Conservation (phyloP, 768 basidiomycete species). For the Tremella mesenterica region DNA sequence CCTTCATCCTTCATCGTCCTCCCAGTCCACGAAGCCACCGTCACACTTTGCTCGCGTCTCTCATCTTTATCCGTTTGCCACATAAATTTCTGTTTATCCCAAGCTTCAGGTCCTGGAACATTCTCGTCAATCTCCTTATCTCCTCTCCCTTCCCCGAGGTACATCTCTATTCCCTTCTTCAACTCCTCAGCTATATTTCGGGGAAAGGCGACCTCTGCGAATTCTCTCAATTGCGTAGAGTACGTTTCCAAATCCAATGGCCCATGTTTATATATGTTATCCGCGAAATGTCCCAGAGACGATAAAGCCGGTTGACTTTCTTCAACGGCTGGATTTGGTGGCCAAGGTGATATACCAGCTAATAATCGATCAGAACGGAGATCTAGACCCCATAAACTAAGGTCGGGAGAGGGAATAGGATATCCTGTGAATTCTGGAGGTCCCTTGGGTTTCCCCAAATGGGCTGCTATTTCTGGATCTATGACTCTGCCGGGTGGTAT, state of each 20-base stretch:
- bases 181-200: conserved; percentile 4
- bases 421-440: too few species aligned
- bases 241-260: conserved; percentile 8
- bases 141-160: conserved; percentile 1
- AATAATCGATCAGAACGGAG: conserved; percentile 12
- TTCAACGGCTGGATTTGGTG: conserved; percentile 12
- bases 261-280: conserved; percentile 29
- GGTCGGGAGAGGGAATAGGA: too few species aligned
- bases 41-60: conserved; percentile 3
- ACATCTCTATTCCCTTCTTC: conserved; percentile 8
- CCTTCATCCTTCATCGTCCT: conserved; percentile 26
- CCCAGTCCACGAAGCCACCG: conserved; percentile 28
- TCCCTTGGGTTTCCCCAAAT: too few species aligned
- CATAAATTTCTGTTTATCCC: conserved; percentile 26
- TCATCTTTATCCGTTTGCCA: conserved; percentile 41
- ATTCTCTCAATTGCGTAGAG: conserved; percentile 10
- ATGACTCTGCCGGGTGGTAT: too few species aligned
- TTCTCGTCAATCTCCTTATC: not conserved
- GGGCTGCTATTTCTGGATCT: too few species aligned
- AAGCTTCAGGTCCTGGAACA: not conserved
- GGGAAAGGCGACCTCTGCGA: conserved; percentile 23
- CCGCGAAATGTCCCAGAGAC: conserved; percentile 25
- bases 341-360: conserved; percentile 20
- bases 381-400: conserved; percentile 21
- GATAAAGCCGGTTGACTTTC: conserved; percentile 16